Conservation (phyloP, 805 yeast genomes). For the Lachancea cidri region DNA sequence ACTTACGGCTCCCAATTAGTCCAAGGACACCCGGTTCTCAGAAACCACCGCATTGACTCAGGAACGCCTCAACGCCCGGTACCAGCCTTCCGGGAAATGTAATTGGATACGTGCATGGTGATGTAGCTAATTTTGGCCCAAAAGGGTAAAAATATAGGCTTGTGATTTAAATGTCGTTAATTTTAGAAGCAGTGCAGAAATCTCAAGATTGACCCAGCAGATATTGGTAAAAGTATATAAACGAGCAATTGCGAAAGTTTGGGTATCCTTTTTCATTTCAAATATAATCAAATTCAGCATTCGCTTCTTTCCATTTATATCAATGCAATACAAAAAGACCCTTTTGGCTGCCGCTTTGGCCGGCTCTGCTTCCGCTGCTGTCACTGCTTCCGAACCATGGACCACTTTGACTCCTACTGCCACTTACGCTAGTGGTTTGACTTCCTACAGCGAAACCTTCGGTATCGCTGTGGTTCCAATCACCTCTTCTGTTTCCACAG, state of each 20-base stretch:
- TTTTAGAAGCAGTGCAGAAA: neutral
- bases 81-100: neutral
- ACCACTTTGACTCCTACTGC: conserved; percentile 39
- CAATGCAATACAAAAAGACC: conserved; percentile 15
- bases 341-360: conserved; percentile 32
- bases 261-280: conserved; percentile 7
- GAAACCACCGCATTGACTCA: too few relatives aligned
- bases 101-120: neutral
- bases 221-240: neutral
- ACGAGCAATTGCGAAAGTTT: conserved; percentile 13
- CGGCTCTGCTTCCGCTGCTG: conserved; percentile 40
- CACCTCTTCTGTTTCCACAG: conserved; percentile 44
- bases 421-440: conserved; percentile 35
- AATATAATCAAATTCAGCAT: neutral
- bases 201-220: neutral
- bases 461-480: conserved; percentile 41
- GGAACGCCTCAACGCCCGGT: too few relatives aligned
- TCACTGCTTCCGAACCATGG: conserved; percentile 36
- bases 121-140: neutral
- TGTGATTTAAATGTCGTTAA: neutral
- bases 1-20: neutral
- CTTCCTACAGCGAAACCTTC: conserved; percentile 35
- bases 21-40: neutral
- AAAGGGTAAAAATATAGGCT: neutral
- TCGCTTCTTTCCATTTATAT: neutral